Evolutionary conservation across 1,139 yeast species (phyloP).

Genomic region (Kodamaea anthophila): DNA sequence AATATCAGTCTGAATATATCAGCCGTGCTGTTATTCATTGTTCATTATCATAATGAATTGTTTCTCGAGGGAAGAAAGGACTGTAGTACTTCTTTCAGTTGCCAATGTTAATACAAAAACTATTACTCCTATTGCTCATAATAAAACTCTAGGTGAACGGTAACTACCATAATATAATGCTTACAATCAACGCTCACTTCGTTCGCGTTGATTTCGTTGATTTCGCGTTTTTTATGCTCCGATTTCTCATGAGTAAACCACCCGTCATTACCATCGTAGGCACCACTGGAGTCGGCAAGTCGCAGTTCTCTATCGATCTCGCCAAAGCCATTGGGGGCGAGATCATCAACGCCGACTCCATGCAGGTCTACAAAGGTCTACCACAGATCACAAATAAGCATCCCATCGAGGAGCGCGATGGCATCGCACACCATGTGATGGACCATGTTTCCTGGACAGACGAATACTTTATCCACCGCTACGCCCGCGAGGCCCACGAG

Average conservation of each 20-base stretch:
- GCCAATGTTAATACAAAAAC: too few species aligned
- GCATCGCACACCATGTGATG: slow-evolving; percentile 79
- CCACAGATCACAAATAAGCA: slow-evolving; percentile 89
- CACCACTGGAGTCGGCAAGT: slow-evolving; percentile 97
- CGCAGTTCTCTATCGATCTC: slow-evolving; percentile 73
- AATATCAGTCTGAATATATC: too few species aligned
- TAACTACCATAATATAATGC: too few species aligned
- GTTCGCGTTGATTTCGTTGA: too few species aligned
- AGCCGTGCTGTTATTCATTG: too few species aligned
- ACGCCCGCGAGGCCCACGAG: slow-evolving; percentile 60
- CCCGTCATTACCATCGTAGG: slow-evolving; percentile 71
- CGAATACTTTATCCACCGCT: slow-evolving; percentile 79
- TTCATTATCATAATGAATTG: too few species aligned
- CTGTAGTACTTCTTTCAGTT: too few species aligned
- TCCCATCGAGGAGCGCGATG: slow-evolving; percentile 69
- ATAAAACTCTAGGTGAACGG: too few species aligned
- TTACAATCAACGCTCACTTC: too few species aligned
- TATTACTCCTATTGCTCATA: too few species aligned
- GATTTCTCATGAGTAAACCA: slow-evolving; percentile 7
- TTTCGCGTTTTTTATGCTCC: slow-evolving; percentile 1
- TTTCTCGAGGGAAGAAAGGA: too few species aligned
- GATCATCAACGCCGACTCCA: slow-evolving; percentile 90
- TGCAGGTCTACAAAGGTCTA: slow-evolving; percentile 80
- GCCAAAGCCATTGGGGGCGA: slow-evolving; percentile 81
- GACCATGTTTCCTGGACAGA: slow-evolving; percentile 76